Conservation (phyloP, 2,329 filamentous ascomycete genomes). For the Colletotrichum liaoningense region DNA sequence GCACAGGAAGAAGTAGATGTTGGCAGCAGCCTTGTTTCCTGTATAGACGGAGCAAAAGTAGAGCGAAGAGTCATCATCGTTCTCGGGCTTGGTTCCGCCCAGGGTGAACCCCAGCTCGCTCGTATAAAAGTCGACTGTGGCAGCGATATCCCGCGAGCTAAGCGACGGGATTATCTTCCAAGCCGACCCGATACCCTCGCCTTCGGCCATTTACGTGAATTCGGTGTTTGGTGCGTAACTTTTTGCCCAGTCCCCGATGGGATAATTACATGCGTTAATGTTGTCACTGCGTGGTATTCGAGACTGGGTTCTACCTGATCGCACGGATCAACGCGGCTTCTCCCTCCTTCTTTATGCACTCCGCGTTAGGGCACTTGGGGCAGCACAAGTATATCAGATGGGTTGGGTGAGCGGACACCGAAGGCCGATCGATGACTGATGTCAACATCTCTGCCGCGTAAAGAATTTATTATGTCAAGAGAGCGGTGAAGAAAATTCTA, state of each 20-base stretch:
- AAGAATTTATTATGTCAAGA: too few species aligned
- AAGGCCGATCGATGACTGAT: neutral
- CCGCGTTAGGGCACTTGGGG: neutral
- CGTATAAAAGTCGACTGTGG: constrained; percentile 10
- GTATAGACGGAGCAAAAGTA: constrained; percentile 24
- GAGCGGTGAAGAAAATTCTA: neutral
- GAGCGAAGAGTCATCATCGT: neutral
- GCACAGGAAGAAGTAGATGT: constrained; percentile 19
- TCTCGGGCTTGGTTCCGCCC: neutral
- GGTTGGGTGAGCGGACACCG: neutral
- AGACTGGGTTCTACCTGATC: neutral
- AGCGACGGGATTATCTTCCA: constrained; percentile 33
- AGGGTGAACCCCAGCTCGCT: constrained; percentile 13
- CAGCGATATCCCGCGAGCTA: constrained; percentile 1
- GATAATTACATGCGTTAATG: neutral
- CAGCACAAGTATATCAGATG: neutral
- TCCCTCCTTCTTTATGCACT: neutral
- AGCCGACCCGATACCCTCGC: constrained; percentile 1
- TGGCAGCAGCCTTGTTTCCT: constrained; percentile 15
- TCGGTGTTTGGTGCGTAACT: neutral
- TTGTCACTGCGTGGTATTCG: neutral
- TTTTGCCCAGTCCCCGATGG: neutral
- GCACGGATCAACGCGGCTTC: neutral
- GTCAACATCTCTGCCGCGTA: neutral
- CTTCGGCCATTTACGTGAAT: neutral